Evolutionary conservation across 2,329 filamentous ascomycete species (phyloP).

Genomic region (Colletotrichum zoysiae): DNA sequence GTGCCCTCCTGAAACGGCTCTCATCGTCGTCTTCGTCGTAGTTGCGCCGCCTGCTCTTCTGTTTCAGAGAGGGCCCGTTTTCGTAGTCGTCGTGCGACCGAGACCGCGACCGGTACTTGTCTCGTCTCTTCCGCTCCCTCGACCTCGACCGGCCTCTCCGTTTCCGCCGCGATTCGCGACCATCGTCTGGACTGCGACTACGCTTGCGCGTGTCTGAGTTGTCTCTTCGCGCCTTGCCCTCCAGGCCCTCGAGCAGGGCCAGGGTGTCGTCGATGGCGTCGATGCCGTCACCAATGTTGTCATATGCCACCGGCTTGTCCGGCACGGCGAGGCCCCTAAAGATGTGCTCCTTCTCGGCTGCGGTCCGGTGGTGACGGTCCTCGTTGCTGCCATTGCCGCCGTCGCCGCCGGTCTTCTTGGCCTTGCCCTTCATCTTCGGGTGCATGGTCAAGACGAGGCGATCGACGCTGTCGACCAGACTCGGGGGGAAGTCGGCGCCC

Average conservation of each 20-base stretch:
- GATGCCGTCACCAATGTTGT: slow-evolving; percentile 54
- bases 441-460: slow-evolving; percentile 91
- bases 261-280: slow-evolving; percentile 93
- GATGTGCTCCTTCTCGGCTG: slow-evolving; percentile 83
- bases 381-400: slow-evolving; percentile 53
- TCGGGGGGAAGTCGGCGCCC: slow-evolving; percentile 85
- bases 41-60: slow-evolving; percentile 52
- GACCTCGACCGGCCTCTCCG: slow-evolving; percentile 57
- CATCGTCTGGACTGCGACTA: slow-evolving; percentile 69
- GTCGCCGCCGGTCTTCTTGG: slow-evolving; percentile 50
- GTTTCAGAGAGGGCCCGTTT: slow-evolving; percentile 46
- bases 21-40: slow-evolving; percentile 64
- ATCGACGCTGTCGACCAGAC: slow-evolving; percentile 91
- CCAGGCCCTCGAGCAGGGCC: slow-evolving; percentile 88
- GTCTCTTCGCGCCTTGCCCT: slow-evolving; percentile 69
- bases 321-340: slow-evolving; percentile 92
- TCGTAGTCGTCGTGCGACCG: slow-evolving; percentile 65
- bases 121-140: slow-evolving; percentile 54
- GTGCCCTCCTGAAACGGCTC: slow-evolving; percentile 71
- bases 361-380: slow-evolving; percentile 54
- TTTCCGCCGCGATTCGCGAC: slow-evolving; percentile 58
- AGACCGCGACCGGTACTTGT: slow-evolving; percentile 54
- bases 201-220: slow-evolving; percentile 64
- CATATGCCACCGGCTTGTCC: slow-evolving; percentile 70
- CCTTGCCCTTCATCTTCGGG: slow-evolving; percentile 81